phyloP scores from a whole-genome alignment of 345 rosid genomes.

The Lepidium africanum region DNA sequence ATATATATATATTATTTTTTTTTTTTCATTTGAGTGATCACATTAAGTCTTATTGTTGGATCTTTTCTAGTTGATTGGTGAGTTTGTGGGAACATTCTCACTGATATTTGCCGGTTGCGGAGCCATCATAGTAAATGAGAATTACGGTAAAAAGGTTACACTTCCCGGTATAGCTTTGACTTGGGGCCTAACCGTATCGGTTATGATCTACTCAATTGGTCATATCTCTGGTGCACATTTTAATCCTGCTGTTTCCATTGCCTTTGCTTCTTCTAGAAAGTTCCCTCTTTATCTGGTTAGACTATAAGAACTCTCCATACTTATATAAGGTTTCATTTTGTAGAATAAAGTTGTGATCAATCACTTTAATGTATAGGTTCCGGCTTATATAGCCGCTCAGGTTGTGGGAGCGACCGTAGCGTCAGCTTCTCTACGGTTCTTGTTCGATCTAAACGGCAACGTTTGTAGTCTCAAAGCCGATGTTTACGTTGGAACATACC shows the following conservation, averaged over 20 bases:
- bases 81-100: conserved; percentile 41
- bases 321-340: too few relatives aligned
- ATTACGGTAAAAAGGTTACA: conserved; percentile 19
- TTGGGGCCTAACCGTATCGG: conserved; percentile 38
- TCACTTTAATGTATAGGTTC: neutral
- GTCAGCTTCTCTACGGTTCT: neutral
- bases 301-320: neutral
- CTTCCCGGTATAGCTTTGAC: conserved; percentile 34
- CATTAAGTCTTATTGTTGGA: neutral
- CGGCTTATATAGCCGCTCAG: conserved; percentile 15
- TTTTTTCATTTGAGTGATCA: too few relatives aligned
- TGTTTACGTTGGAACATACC: conserved; percentile 22
- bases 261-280: conserved; percentile 26
- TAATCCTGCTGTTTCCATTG: conserved; percentile 49
- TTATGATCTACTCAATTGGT: conserved; percentile 35
- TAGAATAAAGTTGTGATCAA: neutral
- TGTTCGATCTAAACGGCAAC: neutral
- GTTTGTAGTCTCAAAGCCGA: conserved; percentile 25
- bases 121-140: conserved; percentile 27
- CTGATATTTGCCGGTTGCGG: conserved; percentile 37
- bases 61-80: conserved; percentile 29
- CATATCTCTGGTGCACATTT: conserved; percentile 53
- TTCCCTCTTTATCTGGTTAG: conserved; percentile 35
- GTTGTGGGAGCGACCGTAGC: conserved; percentile 14
- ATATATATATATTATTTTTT: too few relatives aligned